These are phyloP conservation scores for Septoria petroselini DNA, from an alignment of 2,329 filamentous ascomycete species.

Conservation along the genomic window DNA sequence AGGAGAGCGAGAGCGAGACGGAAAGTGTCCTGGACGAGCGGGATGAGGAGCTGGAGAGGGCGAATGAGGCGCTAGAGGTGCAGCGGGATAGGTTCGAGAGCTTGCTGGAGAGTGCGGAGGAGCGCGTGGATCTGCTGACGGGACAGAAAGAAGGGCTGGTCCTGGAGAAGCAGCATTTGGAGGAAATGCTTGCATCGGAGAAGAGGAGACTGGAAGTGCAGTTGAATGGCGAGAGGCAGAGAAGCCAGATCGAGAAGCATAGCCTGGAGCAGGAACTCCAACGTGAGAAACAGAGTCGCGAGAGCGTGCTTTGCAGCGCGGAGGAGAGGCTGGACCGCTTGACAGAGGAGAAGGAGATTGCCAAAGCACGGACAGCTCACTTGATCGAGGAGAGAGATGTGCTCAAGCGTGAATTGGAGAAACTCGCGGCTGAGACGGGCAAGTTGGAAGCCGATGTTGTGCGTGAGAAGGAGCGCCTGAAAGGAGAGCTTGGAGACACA, in stretches of 20 bases:
- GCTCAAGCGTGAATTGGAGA: background rate
- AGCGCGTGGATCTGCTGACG: constrained; percentile 35
- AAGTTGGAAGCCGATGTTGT: constrained; percentile 11
- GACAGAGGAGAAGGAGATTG: constrained; percentile 21
- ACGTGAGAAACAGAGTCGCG: constrained; percentile 6
- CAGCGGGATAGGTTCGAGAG: constrained; percentile 29
- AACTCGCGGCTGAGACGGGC: constrained; percentile 5
- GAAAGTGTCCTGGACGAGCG: constrained; percentile 33
- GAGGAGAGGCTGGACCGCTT: constrained; percentile 19
- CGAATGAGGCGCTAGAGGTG: constrained; percentile 30
- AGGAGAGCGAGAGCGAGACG: constrained; percentile 31
- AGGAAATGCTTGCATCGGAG: background rate
- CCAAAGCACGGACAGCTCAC: constrained; percentile 15
- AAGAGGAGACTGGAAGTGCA: background rate
- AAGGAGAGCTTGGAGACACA: constrained; percentile 8
- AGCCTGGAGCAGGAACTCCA: no score
- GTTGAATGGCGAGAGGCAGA: background rate
- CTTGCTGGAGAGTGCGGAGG: constrained; percentile 38
- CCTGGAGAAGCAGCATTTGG: constrained; percentile 6
- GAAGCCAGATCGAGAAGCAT: no score
- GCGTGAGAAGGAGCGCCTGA: constrained; percentile 11
- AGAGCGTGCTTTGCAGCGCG: constrained; percentile 3
- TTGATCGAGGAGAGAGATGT: constrained; percentile 8
- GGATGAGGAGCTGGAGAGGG: constrained; percentile 34
- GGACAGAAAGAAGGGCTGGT: constrained; percentile 34